These are phyloP conservation scores for Brassica rapa DNA, from an alignment of 345 rosid species.

Conservation along the genomic window DNA sequence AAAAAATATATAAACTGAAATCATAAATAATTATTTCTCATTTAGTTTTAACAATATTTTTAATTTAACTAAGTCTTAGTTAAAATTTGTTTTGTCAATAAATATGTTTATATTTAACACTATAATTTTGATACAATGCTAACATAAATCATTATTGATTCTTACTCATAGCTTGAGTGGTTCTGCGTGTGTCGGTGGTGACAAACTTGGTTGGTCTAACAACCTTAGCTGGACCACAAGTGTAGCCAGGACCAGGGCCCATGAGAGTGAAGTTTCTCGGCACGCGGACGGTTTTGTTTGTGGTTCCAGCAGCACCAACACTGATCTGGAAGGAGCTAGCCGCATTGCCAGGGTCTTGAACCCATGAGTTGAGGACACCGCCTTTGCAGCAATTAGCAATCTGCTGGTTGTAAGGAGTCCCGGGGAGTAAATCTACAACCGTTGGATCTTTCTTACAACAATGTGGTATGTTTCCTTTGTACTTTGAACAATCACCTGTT, in stretches of 20 bases:
- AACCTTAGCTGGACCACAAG: constrained; percentile 79
- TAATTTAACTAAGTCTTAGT: too few relatives aligned
- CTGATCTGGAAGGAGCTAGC: constrained; percentile 80
- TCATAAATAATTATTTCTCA: too few relatives aligned
- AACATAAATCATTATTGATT: background rate
- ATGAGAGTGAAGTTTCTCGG: constrained; percentile 80
- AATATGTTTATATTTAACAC: too few relatives aligned
- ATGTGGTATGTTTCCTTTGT: constrained; percentile 75
- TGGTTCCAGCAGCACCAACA: constrained; percentile 86
- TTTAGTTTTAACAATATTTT: too few relatives aligned
- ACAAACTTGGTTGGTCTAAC: constrained; percentile 68
- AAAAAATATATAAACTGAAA: too few relatives aligned
- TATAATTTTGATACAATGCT: too few relatives aligned
- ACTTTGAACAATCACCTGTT: constrained; percentile 75
- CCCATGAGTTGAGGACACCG: constrained; percentile 82
- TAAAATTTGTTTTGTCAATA: too few relatives aligned
- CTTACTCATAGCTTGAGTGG: constrained; percentile 94
- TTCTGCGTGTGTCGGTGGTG: constrained; percentile 69
- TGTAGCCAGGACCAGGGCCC: constrained; percentile 95
- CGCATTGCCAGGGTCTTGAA: constrained; percentile 72
- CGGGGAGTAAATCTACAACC: constrained; percentile 82
- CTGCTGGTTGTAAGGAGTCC: constrained; percentile 85
- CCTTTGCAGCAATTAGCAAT: constrained; percentile 94
- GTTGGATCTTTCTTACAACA: constrained; percentile 86
- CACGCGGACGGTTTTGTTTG: constrained; percentile 68